A percentile compares a stretch with the other conserved stretches of the same genome.
These are phyloP conservation scores for Cercospora berteroae DNA, from an alignment of 2,329 filamentous ascomycete genomes.

Conservation along the genomic window DNA sequence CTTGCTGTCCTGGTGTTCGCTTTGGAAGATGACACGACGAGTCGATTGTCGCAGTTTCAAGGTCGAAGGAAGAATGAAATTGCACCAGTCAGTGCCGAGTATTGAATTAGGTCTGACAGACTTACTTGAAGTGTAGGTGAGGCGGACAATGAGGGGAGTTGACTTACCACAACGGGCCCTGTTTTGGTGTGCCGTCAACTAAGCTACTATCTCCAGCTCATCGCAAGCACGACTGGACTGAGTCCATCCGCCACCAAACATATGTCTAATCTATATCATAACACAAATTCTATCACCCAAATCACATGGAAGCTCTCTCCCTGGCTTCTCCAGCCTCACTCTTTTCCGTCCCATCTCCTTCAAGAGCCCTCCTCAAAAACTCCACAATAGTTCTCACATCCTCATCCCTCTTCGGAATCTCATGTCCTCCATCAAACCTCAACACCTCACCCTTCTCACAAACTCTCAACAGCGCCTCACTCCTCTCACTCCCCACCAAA, in stretches of 20 bases:
- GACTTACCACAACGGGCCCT: too few relatives aligned
- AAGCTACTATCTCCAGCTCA: neutral
- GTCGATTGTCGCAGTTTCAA: too few relatives aligned
- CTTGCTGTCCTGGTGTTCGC: too few relatives aligned
- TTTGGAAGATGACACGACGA: too few relatives aligned
- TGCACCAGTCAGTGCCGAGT: too few relatives aligned
- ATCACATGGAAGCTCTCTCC: neutral
- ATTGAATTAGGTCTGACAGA: too few relatives aligned
- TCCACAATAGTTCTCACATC: constrained; percentile 20
- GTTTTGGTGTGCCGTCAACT: neutral
- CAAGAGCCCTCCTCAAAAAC: constrained; percentile 18
- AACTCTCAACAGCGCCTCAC: constrained; percentile 23
- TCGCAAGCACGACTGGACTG: neutral
- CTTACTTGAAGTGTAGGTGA: too few relatives aligned
- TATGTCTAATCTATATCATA: neutral
- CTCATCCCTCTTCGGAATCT: constrained; percentile 25
- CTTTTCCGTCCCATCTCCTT: neutral
- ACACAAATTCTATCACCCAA: neutral
- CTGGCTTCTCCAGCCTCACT: neutral
- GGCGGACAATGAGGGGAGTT: too few relatives aligned
- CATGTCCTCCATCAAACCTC: constrained; percentile 23
- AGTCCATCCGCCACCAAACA: neutral
- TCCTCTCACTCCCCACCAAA: constrained; percentile 24
- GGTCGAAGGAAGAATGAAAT: too few relatives aligned
- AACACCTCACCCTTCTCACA: constrained; percentile 17